Evolutionary conservation across 345 rosid species (phyloP).

Genomic region (Eucalyptus grandis): DNA sequence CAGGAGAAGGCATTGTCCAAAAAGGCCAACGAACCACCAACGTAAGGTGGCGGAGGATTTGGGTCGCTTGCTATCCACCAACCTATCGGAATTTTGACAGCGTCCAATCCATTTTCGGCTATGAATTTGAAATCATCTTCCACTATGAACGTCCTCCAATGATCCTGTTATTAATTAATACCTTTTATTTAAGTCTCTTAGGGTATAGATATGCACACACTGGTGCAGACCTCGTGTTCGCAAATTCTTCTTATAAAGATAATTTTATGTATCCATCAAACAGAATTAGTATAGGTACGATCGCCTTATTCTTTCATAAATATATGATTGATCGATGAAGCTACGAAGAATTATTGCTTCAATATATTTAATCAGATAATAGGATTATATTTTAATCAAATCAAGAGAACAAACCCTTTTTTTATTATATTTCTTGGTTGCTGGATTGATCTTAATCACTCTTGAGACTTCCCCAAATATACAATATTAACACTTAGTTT

Average conservation of each 20-base stretch:
- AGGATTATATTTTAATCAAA: not conserved
- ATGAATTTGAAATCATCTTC: conserved; percentile 49
- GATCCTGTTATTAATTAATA: conserved; percentile 14
- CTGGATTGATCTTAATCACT: too few species aligned
- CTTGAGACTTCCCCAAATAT: too few species aligned
- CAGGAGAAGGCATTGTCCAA: conserved; percentile 51
- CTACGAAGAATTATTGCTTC: not conserved
- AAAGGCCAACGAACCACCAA: conserved; percentile 38
- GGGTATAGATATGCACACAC: not conserved
- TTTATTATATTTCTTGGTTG: too few species aligned
- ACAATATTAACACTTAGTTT: too few species aligned
- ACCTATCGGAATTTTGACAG: conserved; percentile 53
- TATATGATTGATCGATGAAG: not conserved
- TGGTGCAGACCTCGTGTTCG: rapidly evolving
- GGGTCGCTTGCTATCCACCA: conserved; percentile 70
- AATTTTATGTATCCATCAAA: not conserved
- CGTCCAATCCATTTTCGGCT: conserved; percentile 27
- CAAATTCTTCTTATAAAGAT: not conserved
- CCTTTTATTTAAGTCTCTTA: not conserved
- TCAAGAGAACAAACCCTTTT: not conserved
- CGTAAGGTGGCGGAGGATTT: conserved; percentile 37
- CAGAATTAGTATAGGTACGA: not conserved
- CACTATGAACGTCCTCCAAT: conserved; percentile 44
- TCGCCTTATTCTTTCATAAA: not conserved
- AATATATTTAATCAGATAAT: too few species aligned